Evolutionary conservation across 768 basidiomycete genomes (phyloP), one percentile per base, ranked within the genome.

Genomic region (Inosperma sp.): DNA sequence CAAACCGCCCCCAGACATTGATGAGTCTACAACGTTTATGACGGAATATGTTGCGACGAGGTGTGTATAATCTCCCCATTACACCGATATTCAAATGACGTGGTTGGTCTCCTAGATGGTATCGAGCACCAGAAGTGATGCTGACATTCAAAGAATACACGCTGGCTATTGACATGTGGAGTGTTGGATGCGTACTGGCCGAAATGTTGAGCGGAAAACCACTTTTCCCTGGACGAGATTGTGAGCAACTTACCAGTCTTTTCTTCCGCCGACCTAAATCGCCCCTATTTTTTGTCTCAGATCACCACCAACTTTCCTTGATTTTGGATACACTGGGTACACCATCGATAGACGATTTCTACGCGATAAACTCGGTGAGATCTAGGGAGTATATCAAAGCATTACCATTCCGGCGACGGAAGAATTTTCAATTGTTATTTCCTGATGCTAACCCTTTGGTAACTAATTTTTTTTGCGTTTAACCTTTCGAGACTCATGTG

Each of bases 61-160:
- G 79, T 93, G 52, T 16, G 47, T 27, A 10, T 42, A 56, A 49
- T 52, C 48, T 44, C 49, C 53, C 23, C 37, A 52, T 19, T 29
- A n/a, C n/a, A n/a, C n/a, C n/a, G n/a, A n/a, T n/a, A 14, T 23
- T 23, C n/a, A 34, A 14, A 17, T 5, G 9, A 44, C 12, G 19
- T 2, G n/a, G 14, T 5, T 27, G 25, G 12, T 48, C 35, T 21
- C 27, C 21, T 39, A 84, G 92, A 62, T 97, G 95, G 95, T 98
- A 97, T 65, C 83, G 95, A 25, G 95, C 95, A 0, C 95, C 95
- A 0, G 95, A 97, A 66, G 90, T 98, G 54, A 97, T 98, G 95
- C 78, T 98, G 29, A 95, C 92, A 0, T 97, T 96, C 75, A 93
- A 94, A 63, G 86, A 94, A 72, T 97, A 97, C 65, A 93, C 92